Evolutionary conservation across 192 early-diverging fungal species (phyloP), one percentile per base, ranked within the genome.

Genomic region (Funneliformis mosseae): DNA sequence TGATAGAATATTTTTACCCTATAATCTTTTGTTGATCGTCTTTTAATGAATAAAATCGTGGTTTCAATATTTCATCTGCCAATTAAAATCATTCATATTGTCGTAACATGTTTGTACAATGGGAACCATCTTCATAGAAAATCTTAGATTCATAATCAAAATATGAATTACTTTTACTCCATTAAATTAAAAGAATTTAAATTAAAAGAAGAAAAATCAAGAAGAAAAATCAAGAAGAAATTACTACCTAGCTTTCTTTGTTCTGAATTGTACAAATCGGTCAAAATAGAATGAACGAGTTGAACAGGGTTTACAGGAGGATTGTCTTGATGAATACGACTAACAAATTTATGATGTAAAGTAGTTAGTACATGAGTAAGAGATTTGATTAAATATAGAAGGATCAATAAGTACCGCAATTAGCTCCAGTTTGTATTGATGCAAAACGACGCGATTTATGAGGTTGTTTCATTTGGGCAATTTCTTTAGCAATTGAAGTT

Each of bases 401-500:
- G 33, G 38, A 8, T 33, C 43, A 39, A 64, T 25, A 82, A 82
- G 14, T 87, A 90, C 90, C 79, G 69, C 90, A 91, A 79, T 84
- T 84, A 11, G 87, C 88, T 39, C 84, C 88, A 9, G 86, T 88
- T 43, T 78, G 46, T 63, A 91, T 82, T 59, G 84, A 83, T 10
- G 82, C 46, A 82, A 91, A 91, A 71, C 85, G 81, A 73, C 84
- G 83, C 45, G 85, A 82, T 33, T 74, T 76, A 38, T 84, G 86
- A 23, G 81, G 70, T 76, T 88, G 85, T 62, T 88, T 91, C 33
- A 87, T 74, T 27, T 83, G 75, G 41, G 84, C 86, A 5, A 91
- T 73, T 82, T 90, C 89, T 72, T 87, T 89, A 25, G 83, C 85
- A 76, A 91, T 87, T 28, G 86, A 81, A 55, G 81, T 84, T 72